Evolutionary conservation across 192 early-diverging fungal species (phyloP).

Genomic region (Chytriomyces sp.): DNA sequence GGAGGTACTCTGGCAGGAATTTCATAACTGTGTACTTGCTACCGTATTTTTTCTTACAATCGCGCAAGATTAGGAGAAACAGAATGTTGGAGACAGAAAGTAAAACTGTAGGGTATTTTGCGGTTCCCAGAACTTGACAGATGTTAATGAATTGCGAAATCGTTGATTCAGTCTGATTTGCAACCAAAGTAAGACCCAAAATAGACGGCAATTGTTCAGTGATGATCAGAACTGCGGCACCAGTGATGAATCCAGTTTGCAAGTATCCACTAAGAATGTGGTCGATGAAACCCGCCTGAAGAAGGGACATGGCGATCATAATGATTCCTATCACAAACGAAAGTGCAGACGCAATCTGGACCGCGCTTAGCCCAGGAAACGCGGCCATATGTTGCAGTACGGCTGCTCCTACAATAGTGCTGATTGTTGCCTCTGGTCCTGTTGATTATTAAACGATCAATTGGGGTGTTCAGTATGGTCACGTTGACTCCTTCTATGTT

Average conservation of each 20-base stretch:
- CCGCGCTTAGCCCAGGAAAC: slow-evolving; percentile 14
- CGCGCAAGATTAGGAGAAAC: slow-evolving; percentile 26
- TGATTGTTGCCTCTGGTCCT: slow-evolving; percentile 12
- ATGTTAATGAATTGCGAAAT: slow-evolving; percentile 21
- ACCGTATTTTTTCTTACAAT: slow-evolving; percentile 25
- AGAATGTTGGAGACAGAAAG: slow-evolving; percentile 16
- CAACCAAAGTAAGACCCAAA: slow-evolving; percentile 21
- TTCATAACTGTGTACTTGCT: background rate
- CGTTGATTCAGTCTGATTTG: slow-evolving; percentile 4
- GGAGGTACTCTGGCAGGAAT: slow-evolving; percentile 33
- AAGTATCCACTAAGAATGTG: slow-evolving; percentile 46
- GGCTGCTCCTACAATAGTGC: slow-evolving; percentile 18
- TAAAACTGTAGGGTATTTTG: slow-evolving; percentile 3
- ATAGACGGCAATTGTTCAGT: slow-evolving; percentile 43
- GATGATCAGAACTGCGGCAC: slow-evolving; percentile 40
- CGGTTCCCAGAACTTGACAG: background rate
- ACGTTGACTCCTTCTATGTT: too few relatives aligned
- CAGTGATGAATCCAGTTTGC: slow-evolving; percentile 27
- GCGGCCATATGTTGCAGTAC: slow-evolving; percentile 1
- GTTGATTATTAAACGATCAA: background rate
- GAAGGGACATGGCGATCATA: slow-evolving; percentile 28
- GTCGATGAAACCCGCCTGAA: slow-evolving; percentile 49
- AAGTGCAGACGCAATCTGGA: slow-evolving; percentile 34
- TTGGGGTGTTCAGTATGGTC: too few relatives aligned
- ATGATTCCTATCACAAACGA: slow-evolving; percentile 41